Evolutionary conservation across 1,284 basidiomycete species (phyloP).

Genomic region (Heterobasidion parviporum): DNA sequence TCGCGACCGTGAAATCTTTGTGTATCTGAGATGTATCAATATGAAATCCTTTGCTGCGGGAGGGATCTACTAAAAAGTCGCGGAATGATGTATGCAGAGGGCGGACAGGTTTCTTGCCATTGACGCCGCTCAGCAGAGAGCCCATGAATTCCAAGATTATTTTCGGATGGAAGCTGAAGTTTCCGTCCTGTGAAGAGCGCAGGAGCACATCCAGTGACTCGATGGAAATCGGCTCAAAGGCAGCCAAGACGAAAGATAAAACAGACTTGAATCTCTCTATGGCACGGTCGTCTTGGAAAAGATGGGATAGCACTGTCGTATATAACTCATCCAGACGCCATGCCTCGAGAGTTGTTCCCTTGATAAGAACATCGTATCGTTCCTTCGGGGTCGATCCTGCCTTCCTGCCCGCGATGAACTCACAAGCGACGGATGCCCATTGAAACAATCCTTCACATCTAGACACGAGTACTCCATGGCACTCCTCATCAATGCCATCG

Average conservation of each 20-base stretch:
- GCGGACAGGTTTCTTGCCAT: neutral
- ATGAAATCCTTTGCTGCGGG: neutral
- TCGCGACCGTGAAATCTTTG: neutral
- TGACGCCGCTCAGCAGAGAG: neutral
- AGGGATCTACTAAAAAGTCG: neutral
- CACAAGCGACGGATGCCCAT: neutral
- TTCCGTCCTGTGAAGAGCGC: neutral
- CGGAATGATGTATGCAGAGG: neutral
- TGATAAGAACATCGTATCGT: neutral
- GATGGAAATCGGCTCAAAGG: neutral
- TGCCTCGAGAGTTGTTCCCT: neutral
- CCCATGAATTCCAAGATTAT: neutral
- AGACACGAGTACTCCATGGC: neutral
- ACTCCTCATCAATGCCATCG: neutral
- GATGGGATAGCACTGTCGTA: neutral
- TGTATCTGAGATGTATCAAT: neutral
- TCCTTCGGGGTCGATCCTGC: neutral
- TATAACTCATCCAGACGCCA: neutral
- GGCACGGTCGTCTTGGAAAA: neutral
- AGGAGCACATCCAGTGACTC: neutral
- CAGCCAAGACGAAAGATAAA: neutral
- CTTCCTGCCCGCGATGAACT: neutral
- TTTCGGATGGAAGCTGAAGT: neutral
- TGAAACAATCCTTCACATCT: neutral
- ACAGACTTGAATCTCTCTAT: neutral